phyloP scores from a whole-genome alignment of 345 rosid species.

The Syzygium aromaticum region DNA sequence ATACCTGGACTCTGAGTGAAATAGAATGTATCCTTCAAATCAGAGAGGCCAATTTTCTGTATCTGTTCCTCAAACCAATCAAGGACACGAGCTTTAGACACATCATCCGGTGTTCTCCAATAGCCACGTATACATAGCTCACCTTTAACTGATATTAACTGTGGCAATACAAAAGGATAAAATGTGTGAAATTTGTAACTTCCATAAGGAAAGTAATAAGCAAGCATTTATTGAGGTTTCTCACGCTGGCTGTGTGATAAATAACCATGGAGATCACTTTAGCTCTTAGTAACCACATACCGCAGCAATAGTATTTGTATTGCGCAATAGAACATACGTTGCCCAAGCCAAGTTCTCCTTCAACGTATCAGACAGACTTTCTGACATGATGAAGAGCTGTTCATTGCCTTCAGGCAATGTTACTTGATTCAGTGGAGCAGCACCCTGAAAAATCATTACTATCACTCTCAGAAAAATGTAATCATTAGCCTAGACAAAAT shows the following conservation, averaged over 20 bases:
- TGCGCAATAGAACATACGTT: conserved; percentile 65
- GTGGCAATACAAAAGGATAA: conserved; percentile 3
- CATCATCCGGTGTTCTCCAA: conserved; percentile 55
- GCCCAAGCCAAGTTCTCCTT: conserved; percentile 92
- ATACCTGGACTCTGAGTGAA: conserved; percentile 65
- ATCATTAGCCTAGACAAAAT: neutral
- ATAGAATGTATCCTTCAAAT: conserved; percentile 61
- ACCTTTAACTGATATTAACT: conserved; percentile 55
- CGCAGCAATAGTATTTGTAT: conserved; percentile 67
- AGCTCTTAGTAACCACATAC: conserved; percentile 18
- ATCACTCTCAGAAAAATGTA: neutral
- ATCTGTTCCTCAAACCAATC: conserved; percentile 58
- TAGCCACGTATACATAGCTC: conserved; percentile 80
- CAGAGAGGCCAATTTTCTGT: conserved; percentile 48
- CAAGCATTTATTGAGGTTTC: neutral
- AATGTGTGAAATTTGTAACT: neutral
- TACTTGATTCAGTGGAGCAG: conserved; percentile 27
- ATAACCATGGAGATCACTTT: neutral
- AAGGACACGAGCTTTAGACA: conserved; percentile 29
- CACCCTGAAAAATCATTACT: conserved; percentile 36
- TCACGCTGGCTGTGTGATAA: neutral
- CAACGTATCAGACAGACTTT: conserved; percentile 24
- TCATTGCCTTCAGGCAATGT: conserved; percentile 52
- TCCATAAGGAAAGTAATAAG: neutral
- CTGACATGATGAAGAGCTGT: conserved; percentile 63